These are phyloP conservation scores for Dicorynia guianensis DNA, from an alignment of 306 rosid genomes.

Conservation along the genomic window DNA sequence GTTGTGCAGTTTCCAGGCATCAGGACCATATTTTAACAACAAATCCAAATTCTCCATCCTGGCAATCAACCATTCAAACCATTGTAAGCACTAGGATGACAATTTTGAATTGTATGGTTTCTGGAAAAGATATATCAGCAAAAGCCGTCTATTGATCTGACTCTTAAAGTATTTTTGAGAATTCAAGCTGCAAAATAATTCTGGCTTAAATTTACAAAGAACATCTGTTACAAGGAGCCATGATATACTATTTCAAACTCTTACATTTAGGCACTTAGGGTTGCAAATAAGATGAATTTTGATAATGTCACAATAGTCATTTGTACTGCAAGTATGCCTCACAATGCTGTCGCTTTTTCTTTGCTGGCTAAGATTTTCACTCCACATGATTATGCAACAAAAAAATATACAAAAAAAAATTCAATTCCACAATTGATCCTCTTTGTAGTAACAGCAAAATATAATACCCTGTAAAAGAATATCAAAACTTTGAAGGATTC, in stretches of 20 bases:
- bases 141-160: not conserved
- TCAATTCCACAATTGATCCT: not conserved
- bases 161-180: not conserved
- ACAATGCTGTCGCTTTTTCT: not conserved
- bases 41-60: constrained; percentile 94
- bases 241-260: not conserved
- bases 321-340: not conserved
- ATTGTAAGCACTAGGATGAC: constrained; percentile 20
- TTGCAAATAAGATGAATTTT: constrained; percentile 15
- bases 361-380: not conserved
- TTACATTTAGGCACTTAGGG: not conserved
- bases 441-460: not conserved
- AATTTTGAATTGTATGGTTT: not conserved
- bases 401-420: not conserved
- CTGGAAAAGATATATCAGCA: constrained; percentile 1
- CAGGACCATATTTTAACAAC: constrained; percentile 82
- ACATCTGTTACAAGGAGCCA: constrained; percentile 4
- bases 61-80: constrained; percentile 39
- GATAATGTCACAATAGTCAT: not conserved
- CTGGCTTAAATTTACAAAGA: constrained; percentile 5
- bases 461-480: not conserved
- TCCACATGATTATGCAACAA: not conserved
- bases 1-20: constrained; percentile 88
- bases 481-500: not conserved
- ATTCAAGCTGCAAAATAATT: constrained; percentile 7